phyloP scores from a whole-genome alignment of 1,284 basidiomycete genomes.

The Ganoderma sp. region DNA sequence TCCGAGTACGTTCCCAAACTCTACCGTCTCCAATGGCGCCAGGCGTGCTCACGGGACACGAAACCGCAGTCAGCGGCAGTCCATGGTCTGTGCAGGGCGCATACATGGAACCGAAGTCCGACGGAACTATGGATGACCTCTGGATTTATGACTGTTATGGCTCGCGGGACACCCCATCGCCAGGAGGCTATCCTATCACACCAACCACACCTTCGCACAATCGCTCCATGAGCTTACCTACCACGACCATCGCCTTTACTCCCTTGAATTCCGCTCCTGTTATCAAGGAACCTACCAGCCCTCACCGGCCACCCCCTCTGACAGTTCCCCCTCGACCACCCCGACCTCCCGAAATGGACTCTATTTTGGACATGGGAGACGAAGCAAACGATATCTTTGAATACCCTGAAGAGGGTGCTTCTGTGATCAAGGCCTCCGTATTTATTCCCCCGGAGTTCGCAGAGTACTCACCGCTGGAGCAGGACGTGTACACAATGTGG shows the following conservation, averaged over 20 bases:
- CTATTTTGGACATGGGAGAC: slow-evolving; percentile 5
- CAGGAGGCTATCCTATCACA: slow-evolving; percentile 25
- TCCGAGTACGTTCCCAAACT: slow-evolving; percentile 23
- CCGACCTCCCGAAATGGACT: background rate
- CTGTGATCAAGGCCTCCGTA: slow-evolving; percentile 21
- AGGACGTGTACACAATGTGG: slow-evolving; percentile 26
- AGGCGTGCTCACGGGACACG: background rate
- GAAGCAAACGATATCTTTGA: slow-evolving; percentile 8
- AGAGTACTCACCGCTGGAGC: slow-evolving; percentile 31
- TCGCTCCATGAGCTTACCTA: slow-evolving; percentile 28
- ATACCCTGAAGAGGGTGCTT: slow-evolving; percentile 11
- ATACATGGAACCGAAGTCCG: slow-evolving; percentile 11
- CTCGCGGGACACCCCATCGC: slow-evolving; percentile 27
- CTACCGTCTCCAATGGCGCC: background rate
- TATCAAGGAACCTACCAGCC: slow-evolving; percentile 20
- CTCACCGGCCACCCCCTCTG: slow-evolving; percentile 16
- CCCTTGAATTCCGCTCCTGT: slow-evolving; percentile 22
- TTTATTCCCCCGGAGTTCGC: slow-evolving; percentile 22
- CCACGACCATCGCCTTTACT: slow-evolving; percentile 20
- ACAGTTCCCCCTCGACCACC: slow-evolving; percentile 14
- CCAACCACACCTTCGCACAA: slow-evolving; percentile 27
- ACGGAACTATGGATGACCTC: slow-evolving; percentile 26
- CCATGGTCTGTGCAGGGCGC: slow-evolving; percentile 26
- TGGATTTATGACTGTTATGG: slow-evolving; percentile 34
- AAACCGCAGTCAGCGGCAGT: slow-evolving; percentile 15